These are phyloP conservation scores for Parachaetomium inaequale DNA, from an alignment of 495 filamentous ascomycete genomes.

Conservation along the genomic window DNA sequence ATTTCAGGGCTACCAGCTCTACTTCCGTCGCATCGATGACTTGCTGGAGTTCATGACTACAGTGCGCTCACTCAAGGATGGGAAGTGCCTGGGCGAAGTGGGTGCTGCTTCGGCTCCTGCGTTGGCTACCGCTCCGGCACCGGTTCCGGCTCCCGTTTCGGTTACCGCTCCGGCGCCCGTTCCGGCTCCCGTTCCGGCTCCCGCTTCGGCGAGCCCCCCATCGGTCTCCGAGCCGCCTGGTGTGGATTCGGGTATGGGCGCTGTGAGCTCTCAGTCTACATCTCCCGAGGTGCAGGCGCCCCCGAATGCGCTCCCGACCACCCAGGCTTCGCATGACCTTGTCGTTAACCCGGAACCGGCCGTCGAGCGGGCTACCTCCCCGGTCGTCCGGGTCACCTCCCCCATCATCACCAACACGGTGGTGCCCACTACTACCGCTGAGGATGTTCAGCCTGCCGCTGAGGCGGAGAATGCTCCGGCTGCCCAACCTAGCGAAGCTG, in stretches of 20 bases:
- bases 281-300: not conserved
- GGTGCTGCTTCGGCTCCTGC: not conserved
- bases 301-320: not conserved
- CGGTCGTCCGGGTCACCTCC: too few relatives aligned
- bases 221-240: not conserved
- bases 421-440: too few relatives aligned
- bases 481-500: not conserved
- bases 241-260: not conserved
- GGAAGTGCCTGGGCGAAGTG: not conserved
- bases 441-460: too few relatives aligned
- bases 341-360: not conserved
- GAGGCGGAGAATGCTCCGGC: not conserved
- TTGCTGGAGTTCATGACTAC: not conserved
- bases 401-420: not conserved
- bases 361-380: too few relatives aligned
- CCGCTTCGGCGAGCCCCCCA: too few relatives aligned
- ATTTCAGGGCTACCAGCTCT: not conserved
- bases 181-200: not conserved
- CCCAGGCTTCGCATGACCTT: not conserved
- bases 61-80: not conserved
- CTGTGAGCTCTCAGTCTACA: not conserved
- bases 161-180: not conserved
- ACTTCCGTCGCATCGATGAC: not conserved
- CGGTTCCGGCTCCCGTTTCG: too few relatives aligned
- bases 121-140: not conserved